Conservation (phyloP, 108 stramenopile species). For the Cylindrotheca closterium region DNA sequence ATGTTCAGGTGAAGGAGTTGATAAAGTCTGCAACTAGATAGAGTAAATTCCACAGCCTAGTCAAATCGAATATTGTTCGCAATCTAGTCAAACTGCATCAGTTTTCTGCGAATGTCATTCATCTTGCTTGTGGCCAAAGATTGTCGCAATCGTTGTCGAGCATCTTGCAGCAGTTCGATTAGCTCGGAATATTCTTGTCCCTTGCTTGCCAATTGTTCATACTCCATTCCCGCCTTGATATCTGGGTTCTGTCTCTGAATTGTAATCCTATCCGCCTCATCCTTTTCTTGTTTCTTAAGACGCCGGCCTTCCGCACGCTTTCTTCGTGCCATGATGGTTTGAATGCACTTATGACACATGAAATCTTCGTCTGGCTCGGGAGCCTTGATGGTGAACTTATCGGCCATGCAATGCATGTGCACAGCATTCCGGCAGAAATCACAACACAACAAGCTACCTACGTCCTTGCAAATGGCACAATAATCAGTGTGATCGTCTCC, state of each 20-base stretch:
- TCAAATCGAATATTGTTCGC: too few relatives aligned
- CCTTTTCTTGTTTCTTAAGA: slow-evolving; percentile 52
- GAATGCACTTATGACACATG: slow-evolving; percentile 76
- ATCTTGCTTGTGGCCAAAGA: slow-evolving; percentile 44
- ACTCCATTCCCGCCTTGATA: slow-evolving; percentile 54
- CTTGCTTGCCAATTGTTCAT: slow-evolving; percentile 55
- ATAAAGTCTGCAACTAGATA: too few relatives aligned
- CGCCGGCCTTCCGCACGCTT: slow-evolving; percentile 69
- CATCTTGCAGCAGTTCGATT: slow-evolving; percentile 72
- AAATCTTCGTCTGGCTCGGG: slow-evolving; percentile 74
- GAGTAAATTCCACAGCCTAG: too few relatives aligned
- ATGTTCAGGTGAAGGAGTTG: too few relatives aligned
- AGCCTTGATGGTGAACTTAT: slow-evolving; percentile 49
- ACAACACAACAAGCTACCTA: slow-evolving; percentile 50
- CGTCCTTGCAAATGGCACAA: slow-evolving; percentile 60
- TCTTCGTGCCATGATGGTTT: slow-evolving; percentile 42
- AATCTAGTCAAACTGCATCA: slow-evolving; percentile 17
- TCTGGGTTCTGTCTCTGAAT: slow-evolving; percentile 19
- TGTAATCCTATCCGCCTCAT: slow-evolving; percentile 24
- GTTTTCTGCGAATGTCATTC: slow-evolving; percentile 53
- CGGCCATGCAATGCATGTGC: slow-evolving; percentile 63
- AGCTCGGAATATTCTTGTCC: slow-evolving; percentile 71
- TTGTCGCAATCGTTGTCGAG: slow-evolving; percentile 57
- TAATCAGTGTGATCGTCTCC: slow-evolving; percentile 39
- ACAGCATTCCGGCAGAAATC: slow-evolving; percentile 66